These are phyloP conservation scores for Exophiala dermatitidis DNA, from an alignment of 2,329 filamentous ascomycete genomes.

Conservation along the genomic window DNA sequence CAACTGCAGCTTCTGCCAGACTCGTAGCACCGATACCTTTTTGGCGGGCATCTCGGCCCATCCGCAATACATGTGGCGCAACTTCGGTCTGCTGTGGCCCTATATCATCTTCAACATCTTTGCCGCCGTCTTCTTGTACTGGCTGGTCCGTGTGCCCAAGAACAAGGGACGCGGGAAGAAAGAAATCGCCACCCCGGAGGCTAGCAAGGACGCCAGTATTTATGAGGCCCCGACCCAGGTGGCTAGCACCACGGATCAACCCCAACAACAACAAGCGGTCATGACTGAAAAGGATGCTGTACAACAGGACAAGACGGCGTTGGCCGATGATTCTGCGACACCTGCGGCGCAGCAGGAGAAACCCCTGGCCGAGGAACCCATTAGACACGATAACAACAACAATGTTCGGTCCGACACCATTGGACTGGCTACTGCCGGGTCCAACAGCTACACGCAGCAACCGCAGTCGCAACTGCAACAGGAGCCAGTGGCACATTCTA, in stretches of 20 bases:
- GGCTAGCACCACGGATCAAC: neutral
- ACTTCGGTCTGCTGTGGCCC: slow-evolving; percentile 63
- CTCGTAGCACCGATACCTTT: slow-evolving; percentile 43
- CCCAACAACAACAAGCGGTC: neutral
- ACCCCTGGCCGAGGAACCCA: too few species aligned
- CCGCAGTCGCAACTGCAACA: too few species aligned
- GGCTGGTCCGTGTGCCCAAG: slow-evolving; percentile 51
- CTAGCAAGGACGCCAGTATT: slow-evolving; percentile 6
- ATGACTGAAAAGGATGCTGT: too few species aligned
- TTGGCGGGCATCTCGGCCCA: slow-evolving; percentile 37
- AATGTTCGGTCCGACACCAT: too few species aligned
- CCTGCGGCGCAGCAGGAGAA: too few species aligned
- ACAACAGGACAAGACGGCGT: too few species aligned
- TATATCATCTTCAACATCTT: slow-evolving; percentile 59
- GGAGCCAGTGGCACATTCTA: too few species aligned
- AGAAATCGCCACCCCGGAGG: slow-evolving; percentile 2
- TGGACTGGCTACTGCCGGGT: too few species aligned
- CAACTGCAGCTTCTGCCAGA: slow-evolving; percentile 46
- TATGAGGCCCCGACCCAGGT: neutral
- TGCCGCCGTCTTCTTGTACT: slow-evolving; percentile 56
- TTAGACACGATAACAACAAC: too few species aligned
- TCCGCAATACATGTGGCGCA: slow-evolving; percentile 52
- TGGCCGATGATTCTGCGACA: neutral
- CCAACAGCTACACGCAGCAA: too few species aligned
- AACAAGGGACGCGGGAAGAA: slow-evolving; percentile 25